phyloP scores from a whole-genome alignment of 1,139 yeast species.

The Pichia sp. region DNA sequence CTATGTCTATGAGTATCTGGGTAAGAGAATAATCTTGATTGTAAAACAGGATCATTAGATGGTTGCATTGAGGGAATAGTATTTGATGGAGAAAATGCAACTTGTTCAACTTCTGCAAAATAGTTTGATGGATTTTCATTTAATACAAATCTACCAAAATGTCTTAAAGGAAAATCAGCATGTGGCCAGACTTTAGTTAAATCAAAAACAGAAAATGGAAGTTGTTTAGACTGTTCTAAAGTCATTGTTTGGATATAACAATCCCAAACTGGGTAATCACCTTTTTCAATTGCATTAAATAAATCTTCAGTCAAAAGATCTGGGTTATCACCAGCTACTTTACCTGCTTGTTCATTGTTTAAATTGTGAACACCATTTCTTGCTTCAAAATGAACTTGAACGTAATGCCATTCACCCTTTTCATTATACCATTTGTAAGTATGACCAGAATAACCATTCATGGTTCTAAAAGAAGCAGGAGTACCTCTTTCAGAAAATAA shows the following conservation, averaged over 20 bases:
- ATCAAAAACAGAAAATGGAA: conserved; percentile 57
- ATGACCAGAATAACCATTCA: conserved; percentile 77
- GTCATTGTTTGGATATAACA: conserved; percentile 69
- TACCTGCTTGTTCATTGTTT: conserved; percentile 50
- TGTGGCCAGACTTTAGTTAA: conserved; percentile 81
- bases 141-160: conserved; percentile 62
- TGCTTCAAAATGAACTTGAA: conserved; percentile 57
- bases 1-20: conserved; percentile 77
- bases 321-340: conserved; percentile 54
- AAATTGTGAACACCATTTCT: conserved; percentile 60
- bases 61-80: conserved; percentile 82
- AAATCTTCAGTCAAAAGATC: conserved; percentile 57
- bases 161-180: conserved; percentile 65
- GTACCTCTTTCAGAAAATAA: conserved; percentile 70
- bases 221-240: conserved; percentile 58
- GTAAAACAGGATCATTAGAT: conserved; percentile 82
- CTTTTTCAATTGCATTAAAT: conserved; percentile 50
- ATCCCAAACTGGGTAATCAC: conserved; percentile 60
- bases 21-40: conserved; percentile 77
- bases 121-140: conserved; percentile 72
- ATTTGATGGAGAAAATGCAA: conserved; percentile 78
- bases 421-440: conserved; percentile 64
- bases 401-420: conserved; percentile 59
- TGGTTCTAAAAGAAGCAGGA: conserved; percentile 56
- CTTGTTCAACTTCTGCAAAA: conserved; percentile 78